Percentiles rank a stretch among this genome's conserved stretches.
These are phyloP conservation scores for Scopulariopsis brevicaulis DNA, from an alignment of 2,329 filamentous ascomycete species.

Conservation along the genomic window DNA sequence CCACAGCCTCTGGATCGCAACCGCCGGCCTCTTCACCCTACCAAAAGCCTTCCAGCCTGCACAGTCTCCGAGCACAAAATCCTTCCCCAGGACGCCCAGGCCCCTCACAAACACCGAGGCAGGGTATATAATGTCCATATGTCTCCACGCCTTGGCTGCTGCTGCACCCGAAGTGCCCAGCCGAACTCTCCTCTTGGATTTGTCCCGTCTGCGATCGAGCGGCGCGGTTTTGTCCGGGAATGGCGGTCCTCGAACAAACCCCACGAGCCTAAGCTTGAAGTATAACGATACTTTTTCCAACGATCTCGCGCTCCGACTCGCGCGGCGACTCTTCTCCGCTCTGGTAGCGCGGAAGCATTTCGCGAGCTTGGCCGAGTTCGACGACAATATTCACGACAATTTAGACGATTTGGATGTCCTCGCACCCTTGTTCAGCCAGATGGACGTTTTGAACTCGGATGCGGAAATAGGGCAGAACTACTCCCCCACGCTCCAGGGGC, in stretches of 20 bases:
- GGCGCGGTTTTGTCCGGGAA: conserved; percentile 36
- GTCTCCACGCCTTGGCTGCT: conserved; percentile 50
- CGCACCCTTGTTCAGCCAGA: conserved; percentile 35
- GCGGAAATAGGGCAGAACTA: conserved; percentile 4
- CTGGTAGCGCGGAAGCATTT: conserved; percentile 41
- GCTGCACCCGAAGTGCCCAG: conserved; percentile 39
- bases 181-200: conserved; percentile 38
- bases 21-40: conserved; percentile 45
- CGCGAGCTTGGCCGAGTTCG: conserved; percentile 27
- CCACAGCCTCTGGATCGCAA: conserved; percentile 53
- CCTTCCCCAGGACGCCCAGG: conserved; percentile 20
- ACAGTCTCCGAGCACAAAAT: conserved; percentile 23
- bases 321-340: conserved; percentile 45
- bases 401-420: conserved; percentile 26
- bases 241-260: conserved; percentile 30
- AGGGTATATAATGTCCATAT: conserved; percentile 44
- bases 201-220: conserved; percentile 48
- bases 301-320: conserved; percentile 46
- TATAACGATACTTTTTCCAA: conserved; percentile 55
- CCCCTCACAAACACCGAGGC: conserved; percentile 36
- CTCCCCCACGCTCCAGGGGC: conserved; percentile 5
- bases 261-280: conserved; percentile 38
- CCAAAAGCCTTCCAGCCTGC: conserved; percentile 31
- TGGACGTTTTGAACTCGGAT: conserved; percentile 36
- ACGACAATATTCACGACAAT: conserved; percentile 19